Evolutionary conservation across 1,284 basidiomycete species (phyloP).

Genomic region (Serendipita sp.): DNA sequence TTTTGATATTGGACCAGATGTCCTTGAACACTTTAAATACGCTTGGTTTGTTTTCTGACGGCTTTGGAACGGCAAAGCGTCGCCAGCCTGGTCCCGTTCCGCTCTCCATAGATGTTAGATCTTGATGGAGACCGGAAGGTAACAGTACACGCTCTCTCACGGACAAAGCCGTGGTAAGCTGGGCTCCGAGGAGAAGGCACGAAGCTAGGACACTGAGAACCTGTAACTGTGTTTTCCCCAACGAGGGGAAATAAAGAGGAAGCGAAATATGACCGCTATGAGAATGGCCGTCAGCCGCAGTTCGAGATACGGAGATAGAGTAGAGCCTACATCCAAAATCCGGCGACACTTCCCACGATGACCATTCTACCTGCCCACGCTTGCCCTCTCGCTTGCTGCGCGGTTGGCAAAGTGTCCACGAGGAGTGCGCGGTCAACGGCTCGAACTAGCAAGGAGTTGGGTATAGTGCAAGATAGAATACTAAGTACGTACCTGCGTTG

Average conservation of each 20-base stretch:
- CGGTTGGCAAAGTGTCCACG: constrained; percentile 53
- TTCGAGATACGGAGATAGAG: background rate
- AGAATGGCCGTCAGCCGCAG: constrained; percentile 1
- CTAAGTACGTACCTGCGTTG: constrained; percentile 50
- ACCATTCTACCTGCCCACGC: constrained; percentile 92
- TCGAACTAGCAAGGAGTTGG: constrained; percentile 35
- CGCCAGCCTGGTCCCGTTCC: constrained; percentile 9
- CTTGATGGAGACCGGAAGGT: constrained; percentile 15
- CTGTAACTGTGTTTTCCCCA: constrained; percentile 68
- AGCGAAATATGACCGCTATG: constrained; percentile 57
- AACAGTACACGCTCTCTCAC: constrained; percentile 71
- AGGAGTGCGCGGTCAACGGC: constrained; percentile 73
- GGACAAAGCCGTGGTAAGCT: constrained; percentile 42
- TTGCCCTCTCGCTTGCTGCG: constrained; percentile 72
- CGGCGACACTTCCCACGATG: constrained; percentile 66
- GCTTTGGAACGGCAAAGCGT: constrained; percentile 7
- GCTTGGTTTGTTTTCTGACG: background rate
- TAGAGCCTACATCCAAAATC: constrained; percentile 66
- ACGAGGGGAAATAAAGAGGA: constrained; percentile 44
- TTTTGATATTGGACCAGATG: constrained; percentile 54
- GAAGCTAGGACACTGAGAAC: constrained; percentile 40
- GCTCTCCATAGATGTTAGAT: constrained; percentile 1
- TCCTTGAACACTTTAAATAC: constrained; percentile 31
- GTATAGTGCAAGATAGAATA: background rate
- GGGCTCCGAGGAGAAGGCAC: constrained; percentile 32